Evolutionary conservation across 352 stramenopile genomes (phyloP).

Genomic region (Pythium phragmitis): DNA sequence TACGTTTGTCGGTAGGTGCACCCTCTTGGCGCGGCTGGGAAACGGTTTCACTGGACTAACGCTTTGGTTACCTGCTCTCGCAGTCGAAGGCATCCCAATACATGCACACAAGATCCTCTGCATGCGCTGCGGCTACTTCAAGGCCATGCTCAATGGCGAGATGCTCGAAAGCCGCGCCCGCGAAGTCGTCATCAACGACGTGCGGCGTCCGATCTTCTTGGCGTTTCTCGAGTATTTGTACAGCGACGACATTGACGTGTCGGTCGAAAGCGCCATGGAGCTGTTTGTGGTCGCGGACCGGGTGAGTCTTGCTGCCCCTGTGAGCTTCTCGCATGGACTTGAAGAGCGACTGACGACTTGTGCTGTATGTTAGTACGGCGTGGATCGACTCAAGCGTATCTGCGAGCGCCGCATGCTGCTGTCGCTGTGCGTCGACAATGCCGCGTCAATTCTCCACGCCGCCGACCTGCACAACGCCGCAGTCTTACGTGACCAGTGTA

Average conservation of each 20-base stretch:
- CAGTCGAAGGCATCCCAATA: constrained; percentile 85
- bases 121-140: constrained; percentile 95
- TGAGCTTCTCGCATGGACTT: not conserved
- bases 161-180: constrained; percentile 90
- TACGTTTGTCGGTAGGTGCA: constrained; percentile 73
- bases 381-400: constrained; percentile 88
- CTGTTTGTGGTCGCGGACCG: constrained; percentile 93
- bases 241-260: constrained; percentile 92
- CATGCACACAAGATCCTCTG: constrained; percentile 92
- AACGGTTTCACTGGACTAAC: not conserved
- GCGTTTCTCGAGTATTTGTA: constrained; percentile 96
- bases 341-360: not conserved
- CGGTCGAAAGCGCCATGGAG: constrained; percentile 92
- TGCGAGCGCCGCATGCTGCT: constrained; percentile 97
- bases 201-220: constrained; percentile 91
- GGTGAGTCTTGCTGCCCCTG: constrained; percentile 29
- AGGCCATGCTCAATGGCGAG: constrained; percentile 86
- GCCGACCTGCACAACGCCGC: constrained; percentile 94
- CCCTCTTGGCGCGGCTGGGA: not conserved
- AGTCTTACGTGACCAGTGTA: constrained; percentile 92
- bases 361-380: constrained; percentile 53
- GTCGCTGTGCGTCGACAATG: constrained; percentile 95
- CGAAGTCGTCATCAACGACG: constrained; percentile 92
- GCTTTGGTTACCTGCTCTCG: not conserved
- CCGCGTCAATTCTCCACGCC: constrained; percentile 95